Evolutionary conservation across 345 rosid genomes (phyloP), one percentile per base, ranked within the genome.

Genomic region (Litchi chinensis): DNA sequence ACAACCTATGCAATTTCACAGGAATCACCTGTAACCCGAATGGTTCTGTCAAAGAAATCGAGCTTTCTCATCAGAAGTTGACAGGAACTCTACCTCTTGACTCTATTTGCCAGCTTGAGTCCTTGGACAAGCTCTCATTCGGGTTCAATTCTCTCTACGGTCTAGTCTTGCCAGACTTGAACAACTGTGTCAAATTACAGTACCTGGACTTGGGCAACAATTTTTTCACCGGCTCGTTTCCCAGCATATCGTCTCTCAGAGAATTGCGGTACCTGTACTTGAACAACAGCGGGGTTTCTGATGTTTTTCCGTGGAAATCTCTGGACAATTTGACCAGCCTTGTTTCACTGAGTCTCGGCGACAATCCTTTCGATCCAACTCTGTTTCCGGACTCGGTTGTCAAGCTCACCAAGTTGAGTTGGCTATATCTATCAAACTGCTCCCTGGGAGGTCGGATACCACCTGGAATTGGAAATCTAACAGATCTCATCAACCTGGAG

Each of bases 131-230:
- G 82, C 93, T 95, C 72, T 88, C 94, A 2, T 86, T 95, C 24
- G 98, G 97, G 6, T 78, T 68, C 81, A 95, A 95, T 81, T 83
- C 80, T 1, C 67, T 95, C 2, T 68, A 79, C 0, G 98, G 99
- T 8, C 28, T 12, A 39, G 65, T 91, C 28, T 56, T 84, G 0
- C 11, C 22, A 0, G 91, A 85, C 63, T 70, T 93, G 83, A 86
- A 76, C 41, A 86, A 73, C 24, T 95, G 99, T 71, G 76, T 79
- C 12, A 89, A 79, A 39, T 79, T 95, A 19, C 86, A 57, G 44
- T 92, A 93, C 78, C 76, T 95, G 70, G 93, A 95, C 79, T 88
- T 95, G 4, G 97, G 96, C 0, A 91, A 90, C 92, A 92, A 92
- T 74, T 8, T 73, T 18, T 94, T 95, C 78, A 59, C 85, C 0